A percentile compares a stretch with the other conserved stretches of the same genome.
phyloP scores from a whole-genome alignment of 305 asterid genomes.

The Solanum hybrid region DNA sequence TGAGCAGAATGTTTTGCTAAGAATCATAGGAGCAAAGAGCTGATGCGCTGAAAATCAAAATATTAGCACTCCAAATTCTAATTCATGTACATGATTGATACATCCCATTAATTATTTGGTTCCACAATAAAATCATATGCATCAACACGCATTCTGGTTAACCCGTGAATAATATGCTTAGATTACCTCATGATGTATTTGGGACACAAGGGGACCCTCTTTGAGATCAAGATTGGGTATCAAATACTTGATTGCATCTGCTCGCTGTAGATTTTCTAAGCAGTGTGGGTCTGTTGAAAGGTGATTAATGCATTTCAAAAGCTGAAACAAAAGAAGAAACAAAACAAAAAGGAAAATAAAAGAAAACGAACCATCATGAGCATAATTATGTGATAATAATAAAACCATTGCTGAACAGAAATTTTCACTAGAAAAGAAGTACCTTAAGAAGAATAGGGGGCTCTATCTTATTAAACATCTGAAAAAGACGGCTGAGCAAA shows the following conservation, averaged over 20 bases:
- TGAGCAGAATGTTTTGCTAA: not conserved
- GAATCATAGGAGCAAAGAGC: not conserved
- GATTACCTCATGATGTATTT: constrained; percentile 93
- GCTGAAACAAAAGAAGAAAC: constrained; percentile 27
- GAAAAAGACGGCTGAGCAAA: constrained; percentile 92
- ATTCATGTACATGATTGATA: not conserved
- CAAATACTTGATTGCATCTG: constrained; percentile 91
- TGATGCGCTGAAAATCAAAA: not conserved
- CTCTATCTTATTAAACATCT: constrained; percentile 95
- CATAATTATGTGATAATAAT: constrained; percentile 2
- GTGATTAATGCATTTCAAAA: constrained; percentile 90
- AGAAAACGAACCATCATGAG: constrained; percentile 12
- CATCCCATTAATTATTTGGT: not conserved
- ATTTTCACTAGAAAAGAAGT: constrained; percentile 2
- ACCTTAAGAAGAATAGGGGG: constrained; percentile 98
- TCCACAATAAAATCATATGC: not conserved
- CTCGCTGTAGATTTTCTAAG: constrained; percentile 94
- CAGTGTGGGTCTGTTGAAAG: constrained; percentile 96
- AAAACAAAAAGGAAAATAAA: not conserved
- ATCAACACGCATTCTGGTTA: not conserved
- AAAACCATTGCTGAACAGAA: not conserved
- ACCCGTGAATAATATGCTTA: not conserved
- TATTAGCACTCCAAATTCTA: not conserved
- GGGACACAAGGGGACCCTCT: constrained; percentile 85
- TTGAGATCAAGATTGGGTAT: constrained; percentile 96